Evolutionary conservation across 176 grass and related monocot species (phyloP).

Genomic region (Tillandsia leiboldiana): DNA sequence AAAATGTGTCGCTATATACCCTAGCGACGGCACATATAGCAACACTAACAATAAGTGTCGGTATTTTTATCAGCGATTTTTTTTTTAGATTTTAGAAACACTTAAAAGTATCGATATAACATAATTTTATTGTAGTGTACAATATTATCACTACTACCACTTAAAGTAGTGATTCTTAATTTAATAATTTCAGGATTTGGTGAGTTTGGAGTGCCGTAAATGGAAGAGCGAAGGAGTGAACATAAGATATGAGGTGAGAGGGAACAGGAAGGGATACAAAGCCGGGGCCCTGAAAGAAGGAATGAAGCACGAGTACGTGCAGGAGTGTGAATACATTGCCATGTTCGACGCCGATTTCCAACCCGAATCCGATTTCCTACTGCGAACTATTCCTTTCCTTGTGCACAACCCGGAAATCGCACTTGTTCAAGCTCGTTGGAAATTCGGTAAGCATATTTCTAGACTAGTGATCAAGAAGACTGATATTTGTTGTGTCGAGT

Average conservation of each 20-base stretch:
- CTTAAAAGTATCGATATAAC: too few species aligned
- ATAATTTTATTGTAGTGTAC: too few species aligned
- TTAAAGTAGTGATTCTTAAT: neutral
- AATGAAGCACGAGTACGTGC: constrained; percentile 48
- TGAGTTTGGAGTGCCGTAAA: constrained; percentile 55
- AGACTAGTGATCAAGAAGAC: neutral
- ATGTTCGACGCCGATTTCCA: constrained; percentile 97
- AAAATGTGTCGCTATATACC: too few species aligned
- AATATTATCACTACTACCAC: neutral
- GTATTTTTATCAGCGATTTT: too few species aligned
- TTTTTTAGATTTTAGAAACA: too few species aligned
- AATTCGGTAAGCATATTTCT: constrained; percentile 43
- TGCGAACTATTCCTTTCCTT: constrained; percentile 70
- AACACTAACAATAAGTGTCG: too few species aligned
- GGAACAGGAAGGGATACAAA: constrained; percentile 87
- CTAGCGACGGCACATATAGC: too few species aligned
- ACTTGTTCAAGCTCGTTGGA: constrained; percentile 87
- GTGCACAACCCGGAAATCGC: constrained; percentile 69
- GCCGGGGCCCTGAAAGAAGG: constrained; percentile 86
- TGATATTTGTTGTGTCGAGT: too few species aligned
- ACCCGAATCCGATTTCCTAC: constrained; percentile 57
- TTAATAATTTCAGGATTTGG: constrained; percentile 40
- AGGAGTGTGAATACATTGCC: constrained; percentile 67
- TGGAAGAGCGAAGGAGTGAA: constrained; percentile 67
- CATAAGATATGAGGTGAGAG: constrained; percentile 70